Evolutionary conservation across 192 early-diverging fungal species (phyloP).

Genomic region (Neocallimastix lanati): DNA sequence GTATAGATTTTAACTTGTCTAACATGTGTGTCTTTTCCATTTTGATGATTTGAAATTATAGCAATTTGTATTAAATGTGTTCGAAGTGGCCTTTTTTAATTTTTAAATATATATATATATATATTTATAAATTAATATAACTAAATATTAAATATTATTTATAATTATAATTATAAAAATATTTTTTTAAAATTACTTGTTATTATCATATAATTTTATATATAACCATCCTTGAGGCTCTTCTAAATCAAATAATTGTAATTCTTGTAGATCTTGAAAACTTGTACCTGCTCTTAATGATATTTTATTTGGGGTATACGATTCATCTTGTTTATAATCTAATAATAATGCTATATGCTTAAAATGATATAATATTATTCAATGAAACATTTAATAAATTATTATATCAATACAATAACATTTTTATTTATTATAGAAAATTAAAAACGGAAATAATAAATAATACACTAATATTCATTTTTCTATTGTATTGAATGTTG

Average conservation of each 20-base stretch:
- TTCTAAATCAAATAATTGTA: conserved; percentile 23
- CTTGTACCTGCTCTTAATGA: conserved; percentile 47
- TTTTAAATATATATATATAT: too few relatives aligned
- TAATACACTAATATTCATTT: conserved; percentile 34
- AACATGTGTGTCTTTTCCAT: conserved; percentile 70
- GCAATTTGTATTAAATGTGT: conserved; percentile 49
- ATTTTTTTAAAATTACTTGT: neutral
- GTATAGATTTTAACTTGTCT: conserved; percentile 50
- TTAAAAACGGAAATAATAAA: too few relatives aligned
- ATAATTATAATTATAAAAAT: too few relatives aligned
- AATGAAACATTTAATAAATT: too few relatives aligned
- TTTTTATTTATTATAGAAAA: too few relatives aligned
- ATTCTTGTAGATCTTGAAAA: conserved; percentile 43
- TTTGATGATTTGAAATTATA: conserved; percentile 51
- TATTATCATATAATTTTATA: conserved; percentile 27
- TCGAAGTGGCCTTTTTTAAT: conserved; percentile 26
- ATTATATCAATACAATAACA: too few relatives aligned
- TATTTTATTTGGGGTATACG: conserved; percentile 53
- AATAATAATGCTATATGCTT: conserved; percentile 43
- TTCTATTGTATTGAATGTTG: conserved; percentile 47
- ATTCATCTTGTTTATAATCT: conserved; percentile 63
- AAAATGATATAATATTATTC: too few relatives aligned
- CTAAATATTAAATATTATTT: too few relatives aligned
- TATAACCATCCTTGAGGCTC: conserved; percentile 53
- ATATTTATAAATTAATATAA: too few relatives aligned